Conservation (phyloP, 2,329 filamentous ascomycete genomes). For the Pyricularia grisea region DNA sequence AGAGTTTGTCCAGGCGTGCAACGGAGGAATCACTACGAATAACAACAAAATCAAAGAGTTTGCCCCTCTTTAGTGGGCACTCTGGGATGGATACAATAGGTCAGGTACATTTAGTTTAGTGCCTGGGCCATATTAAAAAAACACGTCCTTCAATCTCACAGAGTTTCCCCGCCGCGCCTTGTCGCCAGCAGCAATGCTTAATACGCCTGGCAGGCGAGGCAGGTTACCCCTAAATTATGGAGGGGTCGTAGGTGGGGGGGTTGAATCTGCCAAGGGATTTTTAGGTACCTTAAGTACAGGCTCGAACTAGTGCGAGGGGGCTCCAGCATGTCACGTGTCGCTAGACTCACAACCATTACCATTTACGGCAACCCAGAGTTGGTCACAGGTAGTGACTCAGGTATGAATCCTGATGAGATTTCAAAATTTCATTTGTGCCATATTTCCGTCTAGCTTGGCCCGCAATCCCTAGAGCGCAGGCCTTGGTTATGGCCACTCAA, state of each 20-base stretch:
- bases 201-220: neutral
- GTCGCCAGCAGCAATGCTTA: neutral
- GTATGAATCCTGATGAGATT: neutral
- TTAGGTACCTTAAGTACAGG: neutral
- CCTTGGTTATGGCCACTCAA: neutral
- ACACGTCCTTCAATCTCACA: neutral
- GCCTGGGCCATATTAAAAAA: neutral
- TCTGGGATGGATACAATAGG: neutral
- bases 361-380: no score
- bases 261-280: neutral
- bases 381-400: no score
- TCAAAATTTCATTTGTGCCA: neutral
- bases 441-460: neutral
- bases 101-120: neutral
- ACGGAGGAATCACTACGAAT: neutral
- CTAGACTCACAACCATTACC: neutral
- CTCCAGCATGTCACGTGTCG: neutral
- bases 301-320: neutral
- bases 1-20: neutral
- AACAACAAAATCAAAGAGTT: neutral
- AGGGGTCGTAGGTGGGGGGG: neutral
- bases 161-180: neutral
- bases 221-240: neutral
- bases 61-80: slow-evolving; percentile 1
- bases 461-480: neutral